phyloP scores from a whole-genome alignment of 768 basidiomycete species.

The Boletellus sp. region DNA sequence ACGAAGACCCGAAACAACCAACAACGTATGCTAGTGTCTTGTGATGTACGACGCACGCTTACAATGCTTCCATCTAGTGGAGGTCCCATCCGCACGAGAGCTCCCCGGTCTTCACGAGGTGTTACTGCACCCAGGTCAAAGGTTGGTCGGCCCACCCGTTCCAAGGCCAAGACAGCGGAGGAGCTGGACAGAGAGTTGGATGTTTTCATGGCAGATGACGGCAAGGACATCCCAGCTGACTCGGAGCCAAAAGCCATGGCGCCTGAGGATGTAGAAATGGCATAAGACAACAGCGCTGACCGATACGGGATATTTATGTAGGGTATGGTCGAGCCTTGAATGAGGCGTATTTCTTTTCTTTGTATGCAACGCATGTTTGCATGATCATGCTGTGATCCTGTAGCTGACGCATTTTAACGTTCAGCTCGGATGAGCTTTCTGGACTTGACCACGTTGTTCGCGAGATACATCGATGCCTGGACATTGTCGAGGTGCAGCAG shows the following conservation, averaged over 20 bases:
- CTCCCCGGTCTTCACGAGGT: slow-evolving; percentile 21
- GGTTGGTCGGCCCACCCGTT: slow-evolving; percentile 27
- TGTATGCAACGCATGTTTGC: no score
- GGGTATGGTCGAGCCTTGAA: slow-evolving; percentile 10
- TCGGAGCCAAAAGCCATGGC: slow-evolving; percentile 14
- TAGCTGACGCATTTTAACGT: no score
- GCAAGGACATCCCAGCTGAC: slow-evolving; percentile 19
- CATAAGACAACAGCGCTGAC: slow-evolving; percentile 17
- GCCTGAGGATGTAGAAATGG: slow-evolving; percentile 55
- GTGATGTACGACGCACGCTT: not conserved
- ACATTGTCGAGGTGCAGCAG: slow-evolving; percentile 26
- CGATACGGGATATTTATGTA: slow-evolving; percentile 16
- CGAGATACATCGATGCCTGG: slow-evolving; percentile 25
- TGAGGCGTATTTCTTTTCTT: no score
- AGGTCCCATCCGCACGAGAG: slow-evolving; percentile 46
- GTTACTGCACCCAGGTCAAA: slow-evolving; percentile 11
- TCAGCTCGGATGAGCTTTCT: no score
- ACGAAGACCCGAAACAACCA: slow-evolving; percentile 30
- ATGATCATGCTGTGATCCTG: no score
- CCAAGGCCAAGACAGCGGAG: slow-evolving; percentile 70
- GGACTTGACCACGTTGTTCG: no score
- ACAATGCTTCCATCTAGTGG: slow-evolving; percentile 7
- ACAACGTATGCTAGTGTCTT: slow-evolving; percentile 7
- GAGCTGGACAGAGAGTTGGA: slow-evolving; percentile 89
- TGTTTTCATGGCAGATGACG: slow-evolving; percentile 71